Conservation (phyloP, 1,284 basidiomycete genomes). For the Anthracocystis panici-leucophaei region DNA sequence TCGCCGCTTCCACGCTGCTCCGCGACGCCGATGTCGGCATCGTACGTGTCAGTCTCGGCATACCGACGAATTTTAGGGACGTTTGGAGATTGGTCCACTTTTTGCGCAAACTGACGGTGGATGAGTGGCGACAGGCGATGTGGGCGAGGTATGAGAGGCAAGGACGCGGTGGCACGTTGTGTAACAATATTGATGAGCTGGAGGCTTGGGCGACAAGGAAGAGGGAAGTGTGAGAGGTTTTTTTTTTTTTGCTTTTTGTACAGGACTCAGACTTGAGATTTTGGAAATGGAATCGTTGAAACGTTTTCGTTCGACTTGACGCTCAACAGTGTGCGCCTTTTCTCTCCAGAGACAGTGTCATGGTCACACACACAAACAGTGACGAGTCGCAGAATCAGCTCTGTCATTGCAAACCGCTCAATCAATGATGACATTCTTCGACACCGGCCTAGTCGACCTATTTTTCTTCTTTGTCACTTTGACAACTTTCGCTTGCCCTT, state of each 20-base stretch:
- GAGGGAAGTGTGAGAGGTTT: neutral
- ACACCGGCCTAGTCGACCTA: neutral
- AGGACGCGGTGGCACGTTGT: neutral
- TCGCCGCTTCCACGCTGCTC: slow-evolving; percentile 9
- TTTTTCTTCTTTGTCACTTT: slow-evolving; percentile 41
- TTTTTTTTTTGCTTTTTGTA: neutral
- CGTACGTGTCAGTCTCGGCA: slow-evolving; percentile 21
- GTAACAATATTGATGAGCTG: slow-evolving; percentile 22
- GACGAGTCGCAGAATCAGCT: neutral
- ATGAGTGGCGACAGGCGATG: neutral
- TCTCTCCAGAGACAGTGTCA: too few species aligned
- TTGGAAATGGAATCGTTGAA: neutral
- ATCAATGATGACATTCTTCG: slow-evolving; percentile 21
- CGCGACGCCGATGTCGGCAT: slow-evolving; percentile 33
- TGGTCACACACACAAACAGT: too few species aligned
- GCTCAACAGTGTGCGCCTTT: too few species aligned
- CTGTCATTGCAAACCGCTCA: neutral
- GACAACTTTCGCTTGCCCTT: slow-evolving; percentile 20
- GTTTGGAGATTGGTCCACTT: slow-evolving; percentile 22
- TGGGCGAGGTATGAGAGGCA: slow-evolving; percentile 15
- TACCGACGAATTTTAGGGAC: slow-evolving; percentile 27
- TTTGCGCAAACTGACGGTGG: slow-evolving; percentile 4
- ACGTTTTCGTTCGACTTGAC: too few species aligned
- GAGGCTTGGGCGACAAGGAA: slow-evolving; percentile 15
- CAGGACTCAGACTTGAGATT: neutral